Evolutionary conservation across 257 asterid species (phyloP).

Genomic region (Mentha longifolia): DNA sequence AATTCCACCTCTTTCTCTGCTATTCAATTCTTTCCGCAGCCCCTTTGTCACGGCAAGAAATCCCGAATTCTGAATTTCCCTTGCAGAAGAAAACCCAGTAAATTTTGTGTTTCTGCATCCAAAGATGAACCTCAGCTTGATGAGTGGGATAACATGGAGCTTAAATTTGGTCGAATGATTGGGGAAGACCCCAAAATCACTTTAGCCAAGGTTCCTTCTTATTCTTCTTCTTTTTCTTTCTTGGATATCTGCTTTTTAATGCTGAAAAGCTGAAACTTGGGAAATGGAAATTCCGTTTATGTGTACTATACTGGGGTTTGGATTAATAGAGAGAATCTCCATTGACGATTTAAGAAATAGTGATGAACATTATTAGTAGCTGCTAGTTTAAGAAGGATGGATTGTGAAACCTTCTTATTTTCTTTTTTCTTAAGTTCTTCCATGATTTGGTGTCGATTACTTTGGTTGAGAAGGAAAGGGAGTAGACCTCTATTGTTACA

Average conservation of each 20-base stretch:
- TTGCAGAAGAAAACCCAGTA: constrained; percentile 55
- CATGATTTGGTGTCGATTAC: not conserved
- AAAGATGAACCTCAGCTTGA: constrained; percentile 72
- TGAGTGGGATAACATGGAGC: constrained; percentile 91
- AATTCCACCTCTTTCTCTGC: constrained; percentile 41
- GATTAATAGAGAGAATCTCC: not conserved
- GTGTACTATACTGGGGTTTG: not conserved
- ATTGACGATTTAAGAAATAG: constrained; percentile 8
- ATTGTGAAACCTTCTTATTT: no score
- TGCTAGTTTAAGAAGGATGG: not conserved
- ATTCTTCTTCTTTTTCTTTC: not conserved
- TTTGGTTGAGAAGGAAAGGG: no score
- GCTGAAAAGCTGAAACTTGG: constrained; percentile 5
- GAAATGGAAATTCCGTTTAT: not conserved
- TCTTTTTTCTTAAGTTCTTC: not conserved
- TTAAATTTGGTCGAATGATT: constrained; percentile 85
- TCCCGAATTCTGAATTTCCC: constrained; percentile 42
- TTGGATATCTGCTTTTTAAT: not conserved
- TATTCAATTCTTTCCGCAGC: constrained; percentile 45
- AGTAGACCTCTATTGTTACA: no score
- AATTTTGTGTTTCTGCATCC: constrained; percentile 56
- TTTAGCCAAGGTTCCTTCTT: constrained; percentile 71
- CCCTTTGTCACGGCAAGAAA: constrained; percentile 35
- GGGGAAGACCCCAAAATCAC: constrained; percentile 98
- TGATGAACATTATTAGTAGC: not conserved